phyloP scores from a whole-genome alignment of 805 yeast genomes.

The Spathaspora gorwiae region DNA sequence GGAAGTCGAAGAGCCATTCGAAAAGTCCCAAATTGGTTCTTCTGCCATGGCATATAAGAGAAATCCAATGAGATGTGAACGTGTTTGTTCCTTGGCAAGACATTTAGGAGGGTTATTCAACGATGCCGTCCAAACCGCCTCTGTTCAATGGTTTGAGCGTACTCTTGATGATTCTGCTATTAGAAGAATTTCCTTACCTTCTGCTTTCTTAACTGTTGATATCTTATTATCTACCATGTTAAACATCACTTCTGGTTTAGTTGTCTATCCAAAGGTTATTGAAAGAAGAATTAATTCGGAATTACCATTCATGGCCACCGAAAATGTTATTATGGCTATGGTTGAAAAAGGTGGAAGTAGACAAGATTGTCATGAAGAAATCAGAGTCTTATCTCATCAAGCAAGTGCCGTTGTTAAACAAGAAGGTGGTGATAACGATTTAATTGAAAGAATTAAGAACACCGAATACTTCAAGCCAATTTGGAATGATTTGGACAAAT shows the following conservation, averaged over 20 bases:
- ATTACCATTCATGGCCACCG: constrained; percentile 99
- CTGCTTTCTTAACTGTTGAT: constrained; percentile 95
- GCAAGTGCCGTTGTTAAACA: constrained; percentile 97
- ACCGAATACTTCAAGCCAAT: constrained; percentile 85
- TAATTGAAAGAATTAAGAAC: constrained; percentile 78
- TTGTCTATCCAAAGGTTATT: constrained; percentile 97
- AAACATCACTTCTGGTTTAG: constrained; percentile 92
- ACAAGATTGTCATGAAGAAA: constrained; percentile 97
- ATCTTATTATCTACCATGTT: constrained; percentile 82
- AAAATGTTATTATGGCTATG: constrained; percentile 99
- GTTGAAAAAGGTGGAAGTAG: constrained; percentile 96
- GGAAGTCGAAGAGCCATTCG: constrained; percentile 98
- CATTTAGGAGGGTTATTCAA: constrained; percentile 87
- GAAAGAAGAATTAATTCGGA: constrained; percentile 93
- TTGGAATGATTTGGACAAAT: constrained; percentile 72
- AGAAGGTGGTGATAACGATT: constrained; percentile 97
- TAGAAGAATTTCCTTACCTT: constrained; percentile 93
- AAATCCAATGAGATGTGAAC: constrained; percentile 98
- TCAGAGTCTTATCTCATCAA: constrained; percentile 94
- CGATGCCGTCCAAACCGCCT: constrained; percentile 94
- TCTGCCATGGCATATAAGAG: constrained; percentile 99
- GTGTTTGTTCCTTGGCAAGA: constrained; percentile 97
- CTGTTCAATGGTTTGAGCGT: constrained; percentile 99
- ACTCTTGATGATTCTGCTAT: constrained; percentile 97
- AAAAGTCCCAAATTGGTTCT: constrained; percentile 96